Evolutionary conservation across 305 asterid species (phyloP).

Genomic region (Galium porrigens): DNA sequence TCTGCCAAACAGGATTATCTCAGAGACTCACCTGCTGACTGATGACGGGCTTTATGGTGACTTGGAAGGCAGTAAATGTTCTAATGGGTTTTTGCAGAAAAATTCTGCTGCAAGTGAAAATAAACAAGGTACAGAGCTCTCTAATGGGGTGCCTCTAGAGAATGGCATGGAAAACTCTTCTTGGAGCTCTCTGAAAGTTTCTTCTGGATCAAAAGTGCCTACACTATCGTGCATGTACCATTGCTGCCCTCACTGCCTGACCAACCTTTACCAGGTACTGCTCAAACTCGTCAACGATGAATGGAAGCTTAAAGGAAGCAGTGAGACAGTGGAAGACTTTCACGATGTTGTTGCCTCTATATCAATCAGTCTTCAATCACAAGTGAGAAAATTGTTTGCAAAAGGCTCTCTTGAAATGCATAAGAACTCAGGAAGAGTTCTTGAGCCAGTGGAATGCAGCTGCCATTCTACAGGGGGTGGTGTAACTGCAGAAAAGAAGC

Average conservation of each 20-base stretch:
- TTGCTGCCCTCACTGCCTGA: conserved; percentile 55
- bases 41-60: conserved; percentile 19
- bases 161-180: conserved; percentile 17
- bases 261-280: conserved; percentile 38
- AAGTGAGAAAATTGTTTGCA: conserved; percentile 31
- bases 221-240: conserved; percentile 33
- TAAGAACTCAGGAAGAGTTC: conserved; percentile 14
- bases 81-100: conserved; percentile 35
- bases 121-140: conserved; percentile 17
- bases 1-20: conserved; percentile 22
- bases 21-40: conserved; percentile 21
- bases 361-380: conserved; percentile 51
- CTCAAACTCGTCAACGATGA: conserved; percentile 26
- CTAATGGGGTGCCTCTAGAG: conserved; percentile 21
- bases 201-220: conserved; percentile 20
- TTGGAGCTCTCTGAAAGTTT: conserved; percentile 16
- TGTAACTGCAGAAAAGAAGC: conserved; percentile 11
- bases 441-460: conserved; percentile 31
- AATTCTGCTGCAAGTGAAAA: conserved; percentile 20
- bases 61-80: conserved; percentile 19
- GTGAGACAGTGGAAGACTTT: conserved; percentile 43
- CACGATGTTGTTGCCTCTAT: conserved; percentile 58
- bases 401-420: conserved; percentile 19
- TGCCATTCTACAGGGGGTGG: conserved; percentile 29
- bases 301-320: conserved; percentile 29